phyloP scores from a whole-genome alignment of 257 asterid genomes.

The Scutellaria galericulata region DNA sequence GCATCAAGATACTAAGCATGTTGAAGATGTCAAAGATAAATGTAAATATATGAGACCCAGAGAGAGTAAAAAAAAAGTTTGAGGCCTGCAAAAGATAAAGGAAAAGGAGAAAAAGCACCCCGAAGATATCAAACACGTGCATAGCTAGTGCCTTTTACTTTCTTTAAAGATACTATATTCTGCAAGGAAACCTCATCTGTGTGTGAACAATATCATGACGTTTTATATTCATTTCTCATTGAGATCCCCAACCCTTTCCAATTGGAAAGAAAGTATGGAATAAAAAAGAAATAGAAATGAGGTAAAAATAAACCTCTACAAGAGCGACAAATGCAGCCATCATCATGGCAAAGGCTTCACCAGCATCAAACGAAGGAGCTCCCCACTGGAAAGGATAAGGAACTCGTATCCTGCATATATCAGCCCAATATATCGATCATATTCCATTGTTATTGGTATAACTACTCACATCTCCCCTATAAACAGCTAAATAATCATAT shows the following conservation, averaged over 20 bases:
- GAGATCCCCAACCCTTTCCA: constrained; percentile 6
- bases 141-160: not conserved
- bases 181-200: not conserved
- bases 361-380: constrained; percentile 95
- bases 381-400: constrained; percentile 97
- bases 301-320: constrained; percentile 66
- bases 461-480: not conserved
- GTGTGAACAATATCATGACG: not conserved
- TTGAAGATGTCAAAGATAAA: not conserved
- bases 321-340: constrained; percentile 92
- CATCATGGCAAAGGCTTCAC: constrained; percentile 96
- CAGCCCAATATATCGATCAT: constrained; percentile 16
- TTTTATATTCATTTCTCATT: not conserved
- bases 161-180: not conserved
- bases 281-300: not conserved
- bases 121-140: not conserved
- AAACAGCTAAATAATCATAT: not conserved
- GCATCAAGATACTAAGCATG: not conserved
- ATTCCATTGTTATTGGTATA: not conserved
- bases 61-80: not conserved
- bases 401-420: constrained; percentile 68
- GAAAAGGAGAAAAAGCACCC: not conserved
- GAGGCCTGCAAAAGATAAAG: not conserved
- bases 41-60: too few relatives aligned
- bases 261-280: constrained; percentile 1